A percentile compares a stretch with the other conserved stretches of the same genome.
Conservation (phyloP, 2,329 filamentous ascomycete genomes). For the Calonectria pauciramosa region DNA sequence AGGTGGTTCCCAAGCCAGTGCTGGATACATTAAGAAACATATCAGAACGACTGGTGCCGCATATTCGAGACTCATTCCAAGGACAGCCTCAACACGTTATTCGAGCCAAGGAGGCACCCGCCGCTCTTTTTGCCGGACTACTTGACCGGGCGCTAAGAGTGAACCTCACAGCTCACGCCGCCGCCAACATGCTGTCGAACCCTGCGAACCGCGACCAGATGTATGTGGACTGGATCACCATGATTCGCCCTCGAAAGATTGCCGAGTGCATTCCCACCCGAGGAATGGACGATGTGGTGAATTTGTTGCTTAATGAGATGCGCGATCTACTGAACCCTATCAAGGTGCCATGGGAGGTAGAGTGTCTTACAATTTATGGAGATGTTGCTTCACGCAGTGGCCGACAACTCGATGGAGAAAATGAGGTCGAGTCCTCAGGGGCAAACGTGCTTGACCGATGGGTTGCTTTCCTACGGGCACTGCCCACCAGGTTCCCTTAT, state of each 20-base stretch:
- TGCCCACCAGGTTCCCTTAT: constrained; percentile 80
- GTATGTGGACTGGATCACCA: constrained; percentile 90
- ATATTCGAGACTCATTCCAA: constrained; percentile 88
- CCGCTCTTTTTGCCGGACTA: constrained; percentile 88
- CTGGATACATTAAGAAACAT: constrained; percentile 90
- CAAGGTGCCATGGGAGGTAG: constrained; percentile 74
- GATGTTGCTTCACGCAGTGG: constrained; percentile 66
- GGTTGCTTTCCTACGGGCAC: constrained; percentile 77
- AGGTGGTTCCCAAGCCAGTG: constrained; percentile 90
- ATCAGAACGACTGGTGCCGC: constrained; percentile 82
- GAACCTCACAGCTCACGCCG: constrained; percentile 93
- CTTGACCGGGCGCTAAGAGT: constrained; percentile 90
- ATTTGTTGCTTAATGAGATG: constrained; percentile 75
- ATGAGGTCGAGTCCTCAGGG: constrained; percentile 51
- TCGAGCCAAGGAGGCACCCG: constrained; percentile 88
- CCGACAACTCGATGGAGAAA: constrained; percentile 50
- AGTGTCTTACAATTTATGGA: constrained; percentile 72
- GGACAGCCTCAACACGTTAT: constrained; percentile 88
- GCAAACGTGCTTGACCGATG: constrained; percentile 84
- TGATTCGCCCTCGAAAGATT: constrained; percentile 73
- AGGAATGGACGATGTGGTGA: constrained; percentile 77
- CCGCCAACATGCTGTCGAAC: constrained; percentile 91
- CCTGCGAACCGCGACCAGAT: constrained; percentile 93
- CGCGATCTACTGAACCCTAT: constrained; percentile 78
- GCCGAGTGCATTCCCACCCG: constrained; percentile 73